Evolutionary conservation across 2,329 filamentous ascomycete species (phyloP).

Genomic region (Samsoniella hepiali): DNA sequence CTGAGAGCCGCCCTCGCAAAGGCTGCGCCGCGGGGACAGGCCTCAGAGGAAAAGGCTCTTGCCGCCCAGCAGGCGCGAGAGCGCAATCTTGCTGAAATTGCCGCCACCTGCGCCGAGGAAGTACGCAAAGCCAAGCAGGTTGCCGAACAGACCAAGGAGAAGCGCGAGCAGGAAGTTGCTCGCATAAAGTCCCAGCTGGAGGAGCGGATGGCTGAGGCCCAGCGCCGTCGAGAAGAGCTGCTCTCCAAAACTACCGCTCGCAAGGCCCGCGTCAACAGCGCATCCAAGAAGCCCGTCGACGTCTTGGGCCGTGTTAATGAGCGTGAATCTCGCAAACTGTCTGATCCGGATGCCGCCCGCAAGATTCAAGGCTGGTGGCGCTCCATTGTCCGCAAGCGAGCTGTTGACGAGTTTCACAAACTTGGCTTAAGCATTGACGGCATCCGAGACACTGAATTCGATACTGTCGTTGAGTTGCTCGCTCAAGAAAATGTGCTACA

Average conservation of each 20-base stretch:
- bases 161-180: conserved; percentile 69
- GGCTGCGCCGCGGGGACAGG: conserved; percentile 60
- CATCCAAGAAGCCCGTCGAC: conserved; percentile 48
- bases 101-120: conserved; percentile 76
- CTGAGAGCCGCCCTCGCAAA: conserved; percentile 72
- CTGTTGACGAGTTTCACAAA: conserved; percentile 62
- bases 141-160: conserved; percentile 78
- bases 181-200: conserved; percentile 73
- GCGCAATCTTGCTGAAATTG: conserved; percentile 77
- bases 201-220: conserved; percentile 74
- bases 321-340: conserved; percentile 44
- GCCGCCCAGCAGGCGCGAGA: conserved; percentile 76
- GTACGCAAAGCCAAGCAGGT: conserved; percentile 78
- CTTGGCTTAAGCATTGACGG: conserved; percentile 68
- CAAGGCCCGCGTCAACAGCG: conserved; percentile 53
- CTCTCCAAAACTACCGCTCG: conserved; percentile 51
- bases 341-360: conserved; percentile 58
- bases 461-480: conserved; percentile 67
- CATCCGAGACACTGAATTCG: conserved; percentile 68
- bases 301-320: conserved; percentile 49
- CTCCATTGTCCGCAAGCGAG: conserved; percentile 51
- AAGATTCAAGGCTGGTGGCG: conserved; percentile 72
- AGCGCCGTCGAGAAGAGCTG: conserved; percentile 65
- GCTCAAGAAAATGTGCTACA: conserved; percentile 64
- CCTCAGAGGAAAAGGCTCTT: conserved; percentile 72